phyloP scores from a whole-genome alignment of 164 flowering plant genomes.

The Vitis labrusca region DNA sequence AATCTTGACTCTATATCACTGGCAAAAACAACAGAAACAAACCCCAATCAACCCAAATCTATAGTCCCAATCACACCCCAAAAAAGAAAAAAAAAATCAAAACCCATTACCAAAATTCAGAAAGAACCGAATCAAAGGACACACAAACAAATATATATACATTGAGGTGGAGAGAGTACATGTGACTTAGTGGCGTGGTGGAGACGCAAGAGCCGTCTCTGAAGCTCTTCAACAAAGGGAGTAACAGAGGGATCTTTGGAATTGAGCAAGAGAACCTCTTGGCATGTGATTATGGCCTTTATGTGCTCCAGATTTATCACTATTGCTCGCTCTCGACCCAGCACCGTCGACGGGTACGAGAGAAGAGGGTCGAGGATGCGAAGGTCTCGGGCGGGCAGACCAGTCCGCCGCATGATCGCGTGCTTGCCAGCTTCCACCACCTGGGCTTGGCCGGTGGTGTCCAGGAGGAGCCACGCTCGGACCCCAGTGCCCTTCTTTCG shows the following conservation, averaged over 20 bases:
- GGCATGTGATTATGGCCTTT: slow-evolving; percentile 92
- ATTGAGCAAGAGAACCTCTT: slow-evolving; percentile 79
- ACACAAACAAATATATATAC: neutral
- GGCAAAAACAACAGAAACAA: too few species aligned
- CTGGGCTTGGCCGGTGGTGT: slow-evolving; percentile 67
- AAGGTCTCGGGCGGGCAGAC: slow-evolving; percentile 89
- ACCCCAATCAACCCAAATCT: too few species aligned
- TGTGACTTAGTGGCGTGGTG: slow-evolving; percentile 57
- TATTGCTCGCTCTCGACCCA: slow-evolving; percentile 88
- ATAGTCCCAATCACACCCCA: neutral
- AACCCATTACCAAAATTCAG: neutral
- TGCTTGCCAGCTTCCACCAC: slow-evolving; percentile 86
- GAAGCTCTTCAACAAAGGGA: slow-evolving; percentile 85
- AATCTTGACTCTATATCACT: too few species aligned
- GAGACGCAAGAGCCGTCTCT: slow-evolving; percentile 52
- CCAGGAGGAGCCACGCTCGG: slow-evolving; percentile 66
- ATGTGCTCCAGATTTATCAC: slow-evolving; percentile 95
- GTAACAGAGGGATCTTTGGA: slow-evolving; percentile 73
- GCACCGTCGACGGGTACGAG: slow-evolving; percentile 82
- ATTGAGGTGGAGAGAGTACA: slow-evolving; percentile 21
- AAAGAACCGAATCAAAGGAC: neutral
- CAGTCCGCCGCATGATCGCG: slow-evolving; percentile 87
- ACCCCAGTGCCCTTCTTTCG: slow-evolving; percentile 69
- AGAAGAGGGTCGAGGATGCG: slow-evolving; percentile 85
- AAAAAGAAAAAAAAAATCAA: neutral